phyloP scores from a whole-genome alignment of 495 filamentous ascomycete species.

The Tuber microsphaerosporum region DNA sequence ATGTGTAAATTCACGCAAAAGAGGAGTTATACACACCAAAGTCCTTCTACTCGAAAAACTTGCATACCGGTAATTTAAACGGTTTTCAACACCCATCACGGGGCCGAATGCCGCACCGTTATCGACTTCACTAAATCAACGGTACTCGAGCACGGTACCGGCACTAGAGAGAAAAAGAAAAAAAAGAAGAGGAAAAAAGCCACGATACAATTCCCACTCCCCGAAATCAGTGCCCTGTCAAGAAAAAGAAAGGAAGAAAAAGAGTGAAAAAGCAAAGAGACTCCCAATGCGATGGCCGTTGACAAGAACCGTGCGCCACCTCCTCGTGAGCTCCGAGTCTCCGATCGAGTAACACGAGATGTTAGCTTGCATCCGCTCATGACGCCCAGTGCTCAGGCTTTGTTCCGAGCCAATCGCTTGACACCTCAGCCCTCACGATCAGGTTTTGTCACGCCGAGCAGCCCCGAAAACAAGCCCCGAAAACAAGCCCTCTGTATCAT shows the following conservation, averaged over 20 bases:
- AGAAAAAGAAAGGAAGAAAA: not conserved
- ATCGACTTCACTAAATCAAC: too few species aligned
- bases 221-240: too few species aligned
- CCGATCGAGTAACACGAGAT: conserved; percentile 4
- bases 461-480: not conserved
- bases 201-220: not conserved
- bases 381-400: not conserved
- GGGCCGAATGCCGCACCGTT: too few species aligned
- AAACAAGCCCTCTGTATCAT: not conserved
- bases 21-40: too few species aligned
- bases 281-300: not conserved
- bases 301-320: not conserved
- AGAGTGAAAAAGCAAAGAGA: not conserved
- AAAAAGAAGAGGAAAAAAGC: not conserved
- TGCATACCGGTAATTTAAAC: too few species aligned
- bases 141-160: too few species aligned
- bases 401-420: not conserved
- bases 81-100: too few species aligned
- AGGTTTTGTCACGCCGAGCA: not conserved
- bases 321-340: not conserved
- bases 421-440: not conserved
- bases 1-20: too few species aligned
- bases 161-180: not conserved
- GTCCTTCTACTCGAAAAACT: too few species aligned
- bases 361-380: not conserved